phyloP scores from a whole-genome alignment of 495 filamentous ascomycete genomes.

The Choiromyces venosus region DNA sequence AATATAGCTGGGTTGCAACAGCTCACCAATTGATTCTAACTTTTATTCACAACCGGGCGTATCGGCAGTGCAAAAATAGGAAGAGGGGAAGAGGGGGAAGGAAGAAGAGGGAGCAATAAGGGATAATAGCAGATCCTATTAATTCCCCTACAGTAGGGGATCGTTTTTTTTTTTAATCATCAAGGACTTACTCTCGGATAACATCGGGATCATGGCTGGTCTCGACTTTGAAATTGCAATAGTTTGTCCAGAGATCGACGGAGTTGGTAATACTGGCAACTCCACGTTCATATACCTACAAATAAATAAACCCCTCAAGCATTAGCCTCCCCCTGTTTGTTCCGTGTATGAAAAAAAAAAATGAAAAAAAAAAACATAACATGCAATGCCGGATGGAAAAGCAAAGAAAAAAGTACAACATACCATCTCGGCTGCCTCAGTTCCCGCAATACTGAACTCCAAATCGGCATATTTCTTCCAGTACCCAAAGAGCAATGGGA shows the following conservation, averaged over 20 bases:
- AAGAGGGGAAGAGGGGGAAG: constrained; percentile 34
- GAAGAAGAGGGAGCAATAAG: constrained; percentile 48
- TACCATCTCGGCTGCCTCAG: constrained; percentile 98
- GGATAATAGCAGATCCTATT: constrained; percentile 53
- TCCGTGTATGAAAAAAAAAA: constrained; percentile 3
- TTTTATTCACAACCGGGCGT: constrained; percentile 22
- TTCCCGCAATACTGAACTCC: constrained; percentile 93
- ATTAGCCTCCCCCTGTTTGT: not conserved
- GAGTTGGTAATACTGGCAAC: constrained; percentile 88
- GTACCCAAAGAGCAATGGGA: constrained; percentile 92
- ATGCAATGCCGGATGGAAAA: constrained; percentile 2
- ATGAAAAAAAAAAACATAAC: too few relatives aligned
- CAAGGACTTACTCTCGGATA: constrained; percentile 96
- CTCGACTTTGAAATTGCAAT: constrained; percentile 95
- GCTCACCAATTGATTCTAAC: constrained; percentile 41
- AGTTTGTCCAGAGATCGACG: constrained; percentile 94
- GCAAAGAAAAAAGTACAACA: constrained; percentile 31
- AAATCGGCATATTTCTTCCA: constrained; percentile 99
- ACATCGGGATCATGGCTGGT: constrained; percentile 89
- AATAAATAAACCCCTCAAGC: constrained; percentile 24
- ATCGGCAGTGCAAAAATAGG: constrained; percentile 36
- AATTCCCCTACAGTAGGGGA: constrained; percentile 54
- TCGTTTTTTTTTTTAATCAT: constrained; percentile 43
- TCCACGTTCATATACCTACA: constrained; percentile 87
- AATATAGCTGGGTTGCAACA: constrained; percentile 41